Evolutionary conservation across 2,329 filamentous ascomycete genomes (phyloP), one percentile per base, ranked within the genome.

Genomic region (Apiospora sp.): DNA sequence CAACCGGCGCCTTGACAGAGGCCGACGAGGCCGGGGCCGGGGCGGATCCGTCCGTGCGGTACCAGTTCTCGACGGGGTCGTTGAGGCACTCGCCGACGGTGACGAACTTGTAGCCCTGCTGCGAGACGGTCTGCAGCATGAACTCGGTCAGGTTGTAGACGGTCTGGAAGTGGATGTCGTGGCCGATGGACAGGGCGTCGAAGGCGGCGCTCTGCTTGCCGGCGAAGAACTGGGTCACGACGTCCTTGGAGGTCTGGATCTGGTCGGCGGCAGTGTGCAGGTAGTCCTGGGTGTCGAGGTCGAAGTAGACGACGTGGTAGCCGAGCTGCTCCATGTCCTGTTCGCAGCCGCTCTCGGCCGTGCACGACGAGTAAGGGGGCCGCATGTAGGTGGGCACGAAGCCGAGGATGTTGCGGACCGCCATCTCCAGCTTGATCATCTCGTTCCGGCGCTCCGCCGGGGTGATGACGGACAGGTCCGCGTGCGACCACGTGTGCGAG

Each of bases 211-310:
- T 73, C 7, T 75, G 75, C 37, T 69, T 72, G n/a, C 78, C 78
- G 72, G 81, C 76, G 74, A 88, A 84, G 71, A 84, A 85, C 41
- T 82, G 78, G 73, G 84, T 81, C 75, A 90, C 89, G 74, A 85
- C 83, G 58, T 85, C 80, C 79, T 87, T 86, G 61, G 86, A 81
- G 71, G 83, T 84, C 75, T 86, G 83, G 72, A 87, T 86, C 74
- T 81, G 76, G 19, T 75, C 76, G 1, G 87, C 83, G 12, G 81
- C 81, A 72, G 86, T 83, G 75, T 89, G 86, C 76, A 88, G 82
- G 77, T 89, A 91, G 80, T 91, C 90, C 74, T 90, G 87, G 22
- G 90, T 91, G 78, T 92, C 89, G 16, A 91, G 80, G 76, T 90
- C 87, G 75, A 87, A 88, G 76, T 87, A 88, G 73, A 87, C 83